These are phyloP conservation scores for Saxophila tyrrhenica DNA, from an alignment of 495 filamentous ascomycete genomes.

Conservation along the genomic window DNA sequence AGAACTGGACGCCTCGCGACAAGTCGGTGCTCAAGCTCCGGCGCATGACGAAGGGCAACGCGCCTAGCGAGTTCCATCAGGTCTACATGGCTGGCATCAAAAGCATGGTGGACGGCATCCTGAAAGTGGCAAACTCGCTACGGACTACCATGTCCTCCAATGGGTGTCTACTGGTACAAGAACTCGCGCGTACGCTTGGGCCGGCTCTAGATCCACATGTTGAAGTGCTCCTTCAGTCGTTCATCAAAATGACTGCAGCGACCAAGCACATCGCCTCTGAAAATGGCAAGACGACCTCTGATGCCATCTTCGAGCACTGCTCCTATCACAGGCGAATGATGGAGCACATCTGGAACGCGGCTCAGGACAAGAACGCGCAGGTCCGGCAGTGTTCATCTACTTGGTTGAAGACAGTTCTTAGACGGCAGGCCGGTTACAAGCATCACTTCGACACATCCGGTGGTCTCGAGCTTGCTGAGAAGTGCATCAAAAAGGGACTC, in stretches of 20 bases:
- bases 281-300: slow-evolving; percentile 63
- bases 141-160: slow-evolving; percentile 81
- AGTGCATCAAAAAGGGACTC: slow-evolving; percentile 76
- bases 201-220: slow-evolving; percentile 77
- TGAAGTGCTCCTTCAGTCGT: slow-evolving; percentile 76
- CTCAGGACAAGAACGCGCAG: slow-evolving; percentile 84
- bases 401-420: slow-evolving; percentile 76
- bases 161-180: slow-evolving; percentile 75
- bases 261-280: slow-evolving; percentile 86
- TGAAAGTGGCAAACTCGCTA: slow-evolving; percentile 77
- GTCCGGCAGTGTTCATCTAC: slow-evolving; percentile 64
- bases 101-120: slow-evolving; percentile 69
- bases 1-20: slow-evolving; percentile 82
- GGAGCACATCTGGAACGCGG: slow-evolving; percentile 69
- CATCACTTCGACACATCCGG: slow-evolving; percentile 71
- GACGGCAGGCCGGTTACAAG: slow-evolving; percentile 67
- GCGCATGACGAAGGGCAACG: slow-evolving; percentile 72
- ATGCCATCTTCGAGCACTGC: slow-evolving; percentile 61
- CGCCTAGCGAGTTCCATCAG: slow-evolving; percentile 60
- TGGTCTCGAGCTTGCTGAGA: slow-evolving; percentile 69
- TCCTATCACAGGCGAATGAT: slow-evolving; percentile 68
- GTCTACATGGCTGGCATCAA: slow-evolving; percentile 60
- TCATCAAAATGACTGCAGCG: slow-evolving; percentile 74
- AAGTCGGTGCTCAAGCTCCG: slow-evolving; percentile 65
- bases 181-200: slow-evolving; percentile 64